Base-by-base conservation (phyloP, 345 rosid species). In the Luvunga scandens region DNA sequence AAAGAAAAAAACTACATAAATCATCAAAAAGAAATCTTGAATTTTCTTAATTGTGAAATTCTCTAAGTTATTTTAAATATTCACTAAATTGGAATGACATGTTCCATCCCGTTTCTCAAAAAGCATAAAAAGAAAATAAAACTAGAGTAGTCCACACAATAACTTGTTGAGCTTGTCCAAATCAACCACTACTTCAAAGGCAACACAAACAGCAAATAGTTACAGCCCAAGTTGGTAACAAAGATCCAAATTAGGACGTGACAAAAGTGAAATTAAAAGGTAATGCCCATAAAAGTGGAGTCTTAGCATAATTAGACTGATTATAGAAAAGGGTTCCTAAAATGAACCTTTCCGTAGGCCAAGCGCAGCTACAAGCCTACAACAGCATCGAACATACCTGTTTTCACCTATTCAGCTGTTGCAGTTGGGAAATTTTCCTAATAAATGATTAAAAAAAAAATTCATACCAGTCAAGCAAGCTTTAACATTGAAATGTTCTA, bases 381-480 rank as follows among this genome's bases (percentile, higher is more conserved):
- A 38, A 38, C 92, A 30, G 96, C 97, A 67, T 85, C 87, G 61
- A 95, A 88, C 98, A 95, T 92, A 36, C 82, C 89, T 31, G 82
- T 55, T 83, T 81, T 92, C 79, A 93, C 96, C 85, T 84, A 93
- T 79, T 92, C 94, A 12, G 89, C 87, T 14, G 94, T 95, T 67
- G 87, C 90, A 57, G 74, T 85, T 12, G 99, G 98, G 9, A 93
- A 89, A 62, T 91, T 92, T 87, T 95, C 99, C 98, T 93, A 59
- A n/a, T 36, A 53, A 71, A 77, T 39, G 36, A 36, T 45, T 38
- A 31, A 7, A 31, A 36, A 62, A 21, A 6, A 18, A 55, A 27
- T 31, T 22, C 3, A 42, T 0, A 42, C 50, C 50, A 42, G 50
- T 12, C 50, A 10, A n/a, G n/a, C n/a, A n/a, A n/a, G 75, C 53